Evolutionary conservation across 805 yeast genomes (phyloP), one percentile per base, ranked within the genome.

Genomic region (Metschnikowia dekortorum): DNA sequence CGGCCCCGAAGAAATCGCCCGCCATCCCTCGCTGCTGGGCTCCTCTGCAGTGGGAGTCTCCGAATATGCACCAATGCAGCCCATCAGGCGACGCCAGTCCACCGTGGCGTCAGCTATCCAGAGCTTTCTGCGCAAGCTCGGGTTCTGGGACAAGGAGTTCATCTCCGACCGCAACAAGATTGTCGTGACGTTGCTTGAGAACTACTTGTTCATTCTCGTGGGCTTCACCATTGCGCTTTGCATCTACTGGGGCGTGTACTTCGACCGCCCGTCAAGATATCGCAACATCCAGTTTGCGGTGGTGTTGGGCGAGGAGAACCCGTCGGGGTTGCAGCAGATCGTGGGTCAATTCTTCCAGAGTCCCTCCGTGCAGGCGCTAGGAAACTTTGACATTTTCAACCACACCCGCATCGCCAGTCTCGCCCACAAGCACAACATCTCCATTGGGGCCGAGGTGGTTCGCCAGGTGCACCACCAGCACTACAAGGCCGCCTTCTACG

Each of bases 191-290:
- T 58, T 64, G 44, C 40, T 56, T 6, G 43, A 50, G n/a, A 67
- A 67, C 56, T 67, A 67, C 40, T 32, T 54, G 35, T 58, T 26
- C 49, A 35, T 65, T 45, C 26, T 60, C 11, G 44, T 61, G 8
- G 67, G 68, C 8, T 66, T 68, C 44, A 47, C 58, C 14, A 41
- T 52, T 4, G 61, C 63, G 1, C 57, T 68, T 8, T 62, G 64
- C 46, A 53, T 68, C n/a, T 68, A 67, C 48, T 67, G 71, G 71
- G 71, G 71, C 9, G 53, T 65, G 1, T 67, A 65, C 53, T 64
- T 56, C 36, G 46, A 59, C 33, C 54, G 71, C 16, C 38, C 51
- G 3, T 34, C 53, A 8, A 52, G 64, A 8, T 66, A 53, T 48
- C 55, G 53, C 44, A 52, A 63, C 43, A 44, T 67, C 29, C 54